Base-by-base conservation (phyloP, 495 filamentous ascomycete genomes). In the Hyaloscypha finlandica region DNA sequence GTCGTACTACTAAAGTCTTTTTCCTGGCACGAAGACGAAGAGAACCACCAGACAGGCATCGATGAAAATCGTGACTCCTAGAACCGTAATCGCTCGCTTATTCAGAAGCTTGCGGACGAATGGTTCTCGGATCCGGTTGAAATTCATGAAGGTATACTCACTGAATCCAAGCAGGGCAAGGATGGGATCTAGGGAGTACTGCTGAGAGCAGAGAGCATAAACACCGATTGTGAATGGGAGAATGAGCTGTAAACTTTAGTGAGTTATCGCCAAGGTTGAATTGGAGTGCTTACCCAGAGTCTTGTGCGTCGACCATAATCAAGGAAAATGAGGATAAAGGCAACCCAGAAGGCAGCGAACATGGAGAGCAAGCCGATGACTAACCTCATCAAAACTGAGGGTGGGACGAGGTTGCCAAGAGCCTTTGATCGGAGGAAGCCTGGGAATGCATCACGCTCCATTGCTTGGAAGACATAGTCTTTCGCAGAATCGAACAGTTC, bases 391-490 rank as follows among this genome's bases (percentile, higher is more conserved):
- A 97, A 88, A 54, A 92, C 86, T 33, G 91, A 95, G 22, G 94
- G 84, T 5, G 94, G 95, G 25, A 98, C 92, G 2, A 99, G 81
- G 73, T 99, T 99, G 51, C 96, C 96, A 16, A 99, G 84, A 8
- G 94, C 95, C 80, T 97, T 97, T 73, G 91, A 89, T 71, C 92
- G 88, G 68, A 99, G 85, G 82, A 99, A 99, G 29, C 94, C 94
- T 4, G 95, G 95, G 78, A 97, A 99, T 16, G 95, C 95, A 79
- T 98, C 95, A 52, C 96, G 88, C 78, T 99, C 95, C 96, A 99
- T 99, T 3, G 95, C 95, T 75, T 98, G 96, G 78, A 97, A 99
- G 56, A 97, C 94, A 75, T 98, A 99, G 79, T 99, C 96, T 78
- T 98, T 98, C 31, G 95, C 95, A 3, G 90, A 88, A 75, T 97